A percentile compares a stretch with the other conserved stretches of the same genome.
These are phyloP conservation scores for Glonium stellatum DNA, from an alignment of 495 filamentous ascomycete species.

Conservation along the genomic window DNA sequence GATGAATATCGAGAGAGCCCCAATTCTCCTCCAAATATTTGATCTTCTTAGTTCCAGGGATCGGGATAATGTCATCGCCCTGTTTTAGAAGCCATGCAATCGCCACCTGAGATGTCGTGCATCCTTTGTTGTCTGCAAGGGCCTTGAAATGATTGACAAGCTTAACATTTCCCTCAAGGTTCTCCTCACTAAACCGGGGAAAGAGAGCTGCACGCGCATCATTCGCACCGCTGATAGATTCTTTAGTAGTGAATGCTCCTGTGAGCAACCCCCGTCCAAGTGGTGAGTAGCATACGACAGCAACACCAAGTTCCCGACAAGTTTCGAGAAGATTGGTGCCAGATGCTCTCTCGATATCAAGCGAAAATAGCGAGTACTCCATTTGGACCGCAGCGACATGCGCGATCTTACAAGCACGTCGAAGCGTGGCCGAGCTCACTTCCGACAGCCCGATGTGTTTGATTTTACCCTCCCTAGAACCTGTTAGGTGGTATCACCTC, in stretches of 20 bases:
- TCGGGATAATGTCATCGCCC: too few species aligned
- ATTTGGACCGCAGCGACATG: constrained; percentile 56
- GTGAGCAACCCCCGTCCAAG: constrained; percentile 55
- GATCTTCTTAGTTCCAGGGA: too few species aligned
- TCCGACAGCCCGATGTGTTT: constrained; percentile 55
- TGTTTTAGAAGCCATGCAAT: too few species aligned
- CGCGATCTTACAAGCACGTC: constrained; percentile 52
- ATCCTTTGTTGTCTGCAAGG: constrained; percentile 43
- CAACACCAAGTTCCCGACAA: constrained; percentile 54
- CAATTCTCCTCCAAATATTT: too few species aligned
- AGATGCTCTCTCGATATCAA: constrained; percentile 59
- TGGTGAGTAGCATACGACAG: constrained; percentile 55
- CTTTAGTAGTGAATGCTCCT: constrained; percentile 39
- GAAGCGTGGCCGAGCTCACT: constrained; percentile 48
- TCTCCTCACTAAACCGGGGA: constrained; percentile 46
- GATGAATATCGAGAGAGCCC: too few species aligned
- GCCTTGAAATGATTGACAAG: constrained; percentile 43
- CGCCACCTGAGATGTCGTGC: too few species aligned
- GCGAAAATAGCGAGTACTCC: constrained; percentile 54
- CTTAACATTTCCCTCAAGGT: constrained; percentile 48
- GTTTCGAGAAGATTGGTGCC: constrained; percentile 45
- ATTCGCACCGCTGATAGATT: constrained; percentile 44
- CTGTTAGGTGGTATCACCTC: too few species aligned
- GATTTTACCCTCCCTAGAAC: constrained; percentile 52
- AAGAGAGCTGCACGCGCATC: constrained; percentile 36